phyloP scores from a whole-genome alignment of 2,329 filamentous ascomycete genomes.

The Penicillium sp. region DNA sequence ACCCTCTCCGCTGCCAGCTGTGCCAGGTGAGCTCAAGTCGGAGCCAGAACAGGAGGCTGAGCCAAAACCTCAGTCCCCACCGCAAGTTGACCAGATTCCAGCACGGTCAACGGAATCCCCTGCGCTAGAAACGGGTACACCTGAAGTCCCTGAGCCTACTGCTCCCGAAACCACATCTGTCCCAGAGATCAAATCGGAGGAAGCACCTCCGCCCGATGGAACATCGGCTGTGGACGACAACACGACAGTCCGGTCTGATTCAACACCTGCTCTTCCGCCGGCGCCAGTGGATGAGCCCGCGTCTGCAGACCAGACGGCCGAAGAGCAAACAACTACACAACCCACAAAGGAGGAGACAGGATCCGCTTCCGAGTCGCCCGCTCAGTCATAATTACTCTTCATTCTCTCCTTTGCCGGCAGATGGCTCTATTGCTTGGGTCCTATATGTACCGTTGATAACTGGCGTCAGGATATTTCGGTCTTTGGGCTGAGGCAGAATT shows the following conservation, averaged over 20 bases:
- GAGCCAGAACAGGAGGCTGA: not conserved
- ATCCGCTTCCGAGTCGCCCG: not conserved
- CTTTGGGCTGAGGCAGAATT: too few species aligned
- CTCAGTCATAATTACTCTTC: conserved; percentile 1
- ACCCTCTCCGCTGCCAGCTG: not conserved
- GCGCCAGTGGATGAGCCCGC: not conserved
- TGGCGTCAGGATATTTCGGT: too few species aligned
- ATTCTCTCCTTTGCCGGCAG: not conserved
- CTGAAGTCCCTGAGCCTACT: not conserved
- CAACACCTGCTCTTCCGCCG: not conserved
- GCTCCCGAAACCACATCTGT: not conserved
- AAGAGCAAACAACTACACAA: not conserved
- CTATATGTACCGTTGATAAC: not conserved
- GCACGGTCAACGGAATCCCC: not conserved
- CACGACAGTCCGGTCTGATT: too few species aligned
- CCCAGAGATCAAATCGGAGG: not conserved
- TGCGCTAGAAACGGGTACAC: not conserved
- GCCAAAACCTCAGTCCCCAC: not conserved
- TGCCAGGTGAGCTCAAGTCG: not conserved
- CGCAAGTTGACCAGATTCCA: not conserved
- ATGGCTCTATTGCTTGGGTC: not conserved
- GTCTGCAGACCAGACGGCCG: not conserved
- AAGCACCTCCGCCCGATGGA: not conserved
- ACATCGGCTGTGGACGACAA: too few species aligned
- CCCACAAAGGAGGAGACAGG: conserved; percentile 2